phyloP scores from a whole-genome alignment of 106 monocot species.

The Dendrobium nobile region DNA sequence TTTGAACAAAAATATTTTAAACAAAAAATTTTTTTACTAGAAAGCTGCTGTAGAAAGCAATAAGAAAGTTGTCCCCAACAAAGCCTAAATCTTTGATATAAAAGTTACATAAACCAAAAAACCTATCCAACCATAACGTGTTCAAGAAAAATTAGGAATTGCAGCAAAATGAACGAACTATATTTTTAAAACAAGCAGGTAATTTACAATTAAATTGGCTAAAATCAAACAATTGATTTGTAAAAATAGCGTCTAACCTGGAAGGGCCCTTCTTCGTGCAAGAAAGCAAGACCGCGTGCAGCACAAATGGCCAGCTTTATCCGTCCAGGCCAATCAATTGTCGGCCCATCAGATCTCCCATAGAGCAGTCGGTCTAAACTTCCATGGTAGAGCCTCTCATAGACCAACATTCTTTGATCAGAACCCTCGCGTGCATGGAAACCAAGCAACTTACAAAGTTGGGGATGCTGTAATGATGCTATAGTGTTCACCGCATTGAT shows the following conservation, averaged over 20 bases:
- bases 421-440: constrained; percentile 79
- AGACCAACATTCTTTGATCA: constrained; percentile 74
- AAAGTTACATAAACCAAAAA: no score
- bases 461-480: constrained; percentile 67
- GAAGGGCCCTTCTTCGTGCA: constrained; percentile 97
- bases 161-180: no score
- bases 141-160: no score
- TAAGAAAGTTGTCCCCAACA: no score
- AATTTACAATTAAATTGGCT: no score
- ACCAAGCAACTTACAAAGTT: constrained; percentile 84
- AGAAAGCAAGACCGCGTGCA: constrained; percentile 75
- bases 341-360: constrained; percentile 69
- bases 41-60: no score
- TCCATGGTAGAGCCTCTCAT: constrained; percentile 80
- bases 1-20: no score
- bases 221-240: no score
- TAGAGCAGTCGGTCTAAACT: constrained; percentile 67
- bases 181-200: no score
- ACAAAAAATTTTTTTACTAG: no score
- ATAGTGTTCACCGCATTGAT: constrained; percentile 63
- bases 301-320: constrained; percentile 82
- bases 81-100: no score
- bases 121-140: no score
- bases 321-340: constrained; percentile 76
- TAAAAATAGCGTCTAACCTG: constrained; percentile 38